Base-by-base conservation (phyloP, 345 rosid genomes). In the Atalantia buxifolia region DNA sequence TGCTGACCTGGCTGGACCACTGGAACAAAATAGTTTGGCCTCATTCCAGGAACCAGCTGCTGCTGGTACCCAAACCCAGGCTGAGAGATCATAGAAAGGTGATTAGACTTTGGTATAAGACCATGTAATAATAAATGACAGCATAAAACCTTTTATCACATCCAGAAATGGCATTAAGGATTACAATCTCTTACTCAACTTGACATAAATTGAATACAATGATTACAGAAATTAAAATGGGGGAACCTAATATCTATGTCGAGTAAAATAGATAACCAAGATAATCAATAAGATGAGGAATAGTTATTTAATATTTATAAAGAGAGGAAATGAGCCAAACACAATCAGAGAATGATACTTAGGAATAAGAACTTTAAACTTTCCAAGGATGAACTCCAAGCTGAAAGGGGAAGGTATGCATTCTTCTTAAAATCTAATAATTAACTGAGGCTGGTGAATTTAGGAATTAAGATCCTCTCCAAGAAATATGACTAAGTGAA, bases 41-140 rank as follows among this genome's bases (percentile, higher is more conserved):
- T 89, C 97, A 95, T 91, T 25, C 94, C 99, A 65, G 94, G 97
- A 79, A 95, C 90, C 42, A 92, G 90, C 85, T 92, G 98, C 84
- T 91, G 99, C 80, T 95, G 97, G 87, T 87, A 92, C 71, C 98
- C 99, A 81, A 82, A 95, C 57, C 95, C 97, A 72, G 93, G 90
- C 97, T 93, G 86, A 64, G 67, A 76, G 40, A 68, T 38, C 38
- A 66, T 42, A 66, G 6, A 60, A 50, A 27, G 35, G 53, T 30
- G 33, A 50, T 50, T 18, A 76, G 22, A 35, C 67, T 24, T 66
- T 59, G 35, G 71, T 33, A 76, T 16, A 25, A 16, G 4, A 45
- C 27, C 25, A 13, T 6, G 59, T 30, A 65, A 42, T 66, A 66
- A 25, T 9, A 55, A 55, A 18, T 16, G 38, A 10, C 24, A 22